Base-by-base conservation (phyloP, 2,329 filamentous ascomycete genomes). In the Epichloe sp. region DNA sequence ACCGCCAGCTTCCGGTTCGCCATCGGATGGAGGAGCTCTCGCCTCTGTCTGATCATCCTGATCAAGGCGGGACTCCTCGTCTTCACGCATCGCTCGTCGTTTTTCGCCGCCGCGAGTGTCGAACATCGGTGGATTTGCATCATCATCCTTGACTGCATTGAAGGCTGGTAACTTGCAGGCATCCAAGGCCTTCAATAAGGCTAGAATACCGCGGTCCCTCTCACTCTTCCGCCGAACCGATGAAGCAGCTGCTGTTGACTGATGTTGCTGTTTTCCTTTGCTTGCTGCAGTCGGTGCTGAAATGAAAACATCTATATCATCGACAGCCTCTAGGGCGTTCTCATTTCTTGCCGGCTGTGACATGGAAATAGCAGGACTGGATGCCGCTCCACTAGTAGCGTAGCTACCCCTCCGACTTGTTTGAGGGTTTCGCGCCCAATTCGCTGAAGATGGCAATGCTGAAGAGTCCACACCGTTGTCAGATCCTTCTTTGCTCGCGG, bases 381-480 rank as follows among this genome's bases (percentile, higher is more conserved):
- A 84, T 26, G 87, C 82, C 19, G 87, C 85, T 56, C 80, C 83
- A 61, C 85, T 94, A 0, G 87, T 90, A 35, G 87, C 85, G 58
- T 89, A 80, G 60, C 89, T 95, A 54, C 80, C 86, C 58, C 78
- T 80, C 60, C 82, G 82, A 67, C 79, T 88, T 53, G 75, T 77
- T 66, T 73, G 80, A 52, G 82, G 73, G 62, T 83, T 79, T 63
- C 82, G 73, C 71, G 91, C 93, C 93, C 93, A 98, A 62, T 85
- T 96, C 4, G 91, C 93, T 3, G 90, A 89, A 1, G 90, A 88
- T 2, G 93, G 94, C 42, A 98, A 73, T n/a, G 89, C 93, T 40
- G 93, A 89, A 3, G 84, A 83, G 61, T 96, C 91, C 19, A 76
- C 78, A n/a, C 78, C 81, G 60, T 74, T 78, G 51, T 84, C 80